Evolutionary conservation across 2,329 filamentous ascomycete species (phyloP), one percentile per base, ranked within the genome.

Genomic region (Dothistroma septosporum): DNA sequence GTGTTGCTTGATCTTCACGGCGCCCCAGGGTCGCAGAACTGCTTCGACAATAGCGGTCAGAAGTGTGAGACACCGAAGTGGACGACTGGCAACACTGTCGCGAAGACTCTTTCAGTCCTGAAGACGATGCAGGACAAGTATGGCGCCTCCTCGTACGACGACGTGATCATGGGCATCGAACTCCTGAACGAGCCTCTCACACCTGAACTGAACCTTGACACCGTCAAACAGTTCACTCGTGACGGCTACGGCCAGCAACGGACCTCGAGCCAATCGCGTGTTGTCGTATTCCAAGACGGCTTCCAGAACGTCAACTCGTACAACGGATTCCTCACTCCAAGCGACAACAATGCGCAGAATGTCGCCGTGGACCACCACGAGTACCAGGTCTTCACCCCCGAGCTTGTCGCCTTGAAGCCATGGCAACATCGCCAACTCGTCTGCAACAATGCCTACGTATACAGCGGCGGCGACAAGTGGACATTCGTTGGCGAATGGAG

Each of bases 401-500:
- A 74, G 0, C 75, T 83, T 31, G 75, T 87, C 32, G 76, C 78
- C 22, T 73, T 83, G 71, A 73, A 76, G 37, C 79, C 80, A 4
- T 75, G 77, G 64, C 70, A 83, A 58, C 87, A 89, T 65, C 75
- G 83, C 41, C 74, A 80, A 60, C 74, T 76, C 31, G 85, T 83
- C 55, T 89, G 86, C 75, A 78, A 77, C 56, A 81, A 82, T 65
- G 79, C 78, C 2, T 70, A 73, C 1, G 69, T 74, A 8, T 85
- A 84, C 61, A 72, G 74, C 7, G 76, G 78, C 33, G 77, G 79
- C 5, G 85, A 89, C 72, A 88, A 89, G 72, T 87, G 83, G 80
- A 82, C 83, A n/a, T 77, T 89, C 58, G 82, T 87, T 5, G 87
- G 87, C 47, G 87, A 90, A 72, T 89, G 87, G 86, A 84, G 83